These are phyloP conservation scores for Boletus fagicola DNA, from an alignment of 768 basidiomycete genomes.

Conservation along the genomic window DNA sequence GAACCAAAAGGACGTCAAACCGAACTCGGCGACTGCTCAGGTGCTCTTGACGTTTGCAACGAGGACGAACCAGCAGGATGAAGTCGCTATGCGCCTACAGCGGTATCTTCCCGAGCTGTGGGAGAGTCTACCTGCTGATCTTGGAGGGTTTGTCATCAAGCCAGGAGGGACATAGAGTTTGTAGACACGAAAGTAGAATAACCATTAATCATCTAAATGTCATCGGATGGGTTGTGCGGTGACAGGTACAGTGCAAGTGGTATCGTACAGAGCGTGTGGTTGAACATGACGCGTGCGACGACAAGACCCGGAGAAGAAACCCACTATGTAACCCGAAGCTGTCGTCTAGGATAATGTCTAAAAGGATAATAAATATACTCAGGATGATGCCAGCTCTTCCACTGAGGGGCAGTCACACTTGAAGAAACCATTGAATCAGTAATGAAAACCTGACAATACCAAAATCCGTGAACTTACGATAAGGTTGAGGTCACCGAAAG, in stretches of 20 bases:
- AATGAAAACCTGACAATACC: background rate
- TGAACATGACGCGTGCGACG: constrained; percentile 51
- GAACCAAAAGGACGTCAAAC: constrained; percentile 40
- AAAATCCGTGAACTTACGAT: constrained; percentile 53
- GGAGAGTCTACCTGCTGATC: constrained; percentile 24
- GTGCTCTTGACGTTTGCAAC: constrained; percentile 57
- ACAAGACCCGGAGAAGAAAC: constrained; percentile 50
- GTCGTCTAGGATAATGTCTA: constrained; percentile 25
- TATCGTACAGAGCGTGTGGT: constrained; percentile 52
- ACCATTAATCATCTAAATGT: constrained; percentile 16
- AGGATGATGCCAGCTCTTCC: constrained; percentile 61
- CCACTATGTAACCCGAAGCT: constrained; percentile 31
- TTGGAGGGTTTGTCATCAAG: constrained; percentile 23
- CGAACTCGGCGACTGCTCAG: constrained; percentile 48
- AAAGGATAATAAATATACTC: constrained; percentile 14
- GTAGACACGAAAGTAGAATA: constrained; percentile 7
- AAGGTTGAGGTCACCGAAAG: constrained; percentile 91
- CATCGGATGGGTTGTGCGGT: constrained; percentile 11
- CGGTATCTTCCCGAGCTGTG: constrained; percentile 40
- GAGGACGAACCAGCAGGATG: constrained; percentile 40
- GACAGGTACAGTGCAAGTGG: constrained; percentile 26
- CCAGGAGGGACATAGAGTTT: constrained; percentile 8
- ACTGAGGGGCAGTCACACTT: constrained; percentile 88
- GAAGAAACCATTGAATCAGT: constrained; percentile 9
- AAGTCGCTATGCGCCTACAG: constrained; percentile 47